These are phyloP conservation scores for Somion occarium DNA, from an alignment of 1,284 basidiomycete species.

Conservation along the genomic window DNA sequence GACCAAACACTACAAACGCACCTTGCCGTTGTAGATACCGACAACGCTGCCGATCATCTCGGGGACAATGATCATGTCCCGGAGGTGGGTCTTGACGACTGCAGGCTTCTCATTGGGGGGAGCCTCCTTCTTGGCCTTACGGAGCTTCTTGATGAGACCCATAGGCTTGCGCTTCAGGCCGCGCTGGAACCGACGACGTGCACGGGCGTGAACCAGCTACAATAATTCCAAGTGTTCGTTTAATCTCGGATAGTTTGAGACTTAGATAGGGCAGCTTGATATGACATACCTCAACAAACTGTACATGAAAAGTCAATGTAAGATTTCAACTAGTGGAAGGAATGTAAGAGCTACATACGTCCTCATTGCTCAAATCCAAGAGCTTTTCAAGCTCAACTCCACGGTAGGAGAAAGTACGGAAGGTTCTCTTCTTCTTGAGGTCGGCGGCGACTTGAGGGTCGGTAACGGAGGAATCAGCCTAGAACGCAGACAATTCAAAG, in stretches of 20 bases:
- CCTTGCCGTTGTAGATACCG: constrained; percentile 98
- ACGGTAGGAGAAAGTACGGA: constrained; percentile 99
- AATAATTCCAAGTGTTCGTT: no score
- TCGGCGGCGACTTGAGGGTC: constrained; percentile 88
- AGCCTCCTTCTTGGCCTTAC: constrained; percentile 99
- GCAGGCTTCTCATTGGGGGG: constrained; percentile 98
- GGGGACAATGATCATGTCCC: constrained; percentile 99
- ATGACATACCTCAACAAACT: constrained; percentile 72
- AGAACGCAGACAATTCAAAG: constrained; percentile 6
- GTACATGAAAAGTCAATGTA: no score
- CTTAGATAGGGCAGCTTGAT: not conserved
- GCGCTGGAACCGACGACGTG: constrained; percentile 97
- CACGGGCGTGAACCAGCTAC: constrained; percentile 96
- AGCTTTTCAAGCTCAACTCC: constrained; percentile 97
- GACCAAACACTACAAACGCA: no score
- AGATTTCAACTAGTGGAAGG: no score
- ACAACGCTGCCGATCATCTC: constrained; percentile 99
- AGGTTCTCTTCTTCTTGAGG: constrained; percentile 96
- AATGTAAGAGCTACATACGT: constrained; percentile 46
- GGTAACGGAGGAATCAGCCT: constrained; percentile 80
- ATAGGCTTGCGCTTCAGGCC: constrained; percentile 98
- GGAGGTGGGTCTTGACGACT: constrained; percentile 98
- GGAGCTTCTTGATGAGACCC: constrained; percentile 99
- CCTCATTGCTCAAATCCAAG: constrained; percentile 94
- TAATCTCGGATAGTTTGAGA: constrained; percentile 4